phyloP scores from a whole-genome alignment of 2,329 filamentous ascomycete genomes.

The Chaetothyriales sp. region DNA sequence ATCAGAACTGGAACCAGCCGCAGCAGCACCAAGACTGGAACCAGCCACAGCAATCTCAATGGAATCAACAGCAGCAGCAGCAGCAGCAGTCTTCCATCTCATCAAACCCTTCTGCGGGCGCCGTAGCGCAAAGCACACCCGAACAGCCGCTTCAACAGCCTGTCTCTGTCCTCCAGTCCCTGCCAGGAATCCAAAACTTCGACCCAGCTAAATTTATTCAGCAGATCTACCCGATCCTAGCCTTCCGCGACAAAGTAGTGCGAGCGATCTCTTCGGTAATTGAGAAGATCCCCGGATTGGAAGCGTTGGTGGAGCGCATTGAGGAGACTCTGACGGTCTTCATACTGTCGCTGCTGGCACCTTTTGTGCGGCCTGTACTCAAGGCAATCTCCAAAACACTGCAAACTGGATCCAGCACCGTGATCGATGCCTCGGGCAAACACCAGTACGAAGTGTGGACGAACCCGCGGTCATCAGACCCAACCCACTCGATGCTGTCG shows the following conservation, averaged over 20 bases:
- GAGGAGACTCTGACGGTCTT: constrained; percentile 86
- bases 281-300: constrained; percentile 79
- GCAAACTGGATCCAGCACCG: constrained; percentile 67
- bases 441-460: constrained; percentile 70
- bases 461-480: constrained; percentile 57
- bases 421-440: constrained; percentile 52
- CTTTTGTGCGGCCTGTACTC: constrained; percentile 85
- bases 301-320: constrained; percentile 81
- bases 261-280: constrained; percentile 72
- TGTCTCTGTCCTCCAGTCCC: constrained; percentile 32
- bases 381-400: constrained; percentile 68
- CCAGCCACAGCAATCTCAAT: constrained; percentile 2
- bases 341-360: constrained; percentile 75
- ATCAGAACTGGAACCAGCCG: constrained; percentile 13
- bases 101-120: background rate
- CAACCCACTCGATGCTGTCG: constrained; percentile 67
- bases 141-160: constrained; percentile 1
- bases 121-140: background rate
- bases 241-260: constrained; percentile 88
- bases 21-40: constrained; percentile 2
- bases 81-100: background rate
- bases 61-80: constrained; percentile 1
- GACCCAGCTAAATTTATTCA: constrained; percentile 61
- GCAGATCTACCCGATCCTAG: constrained; percentile 86
- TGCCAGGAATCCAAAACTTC: constrained; percentile 63